Conservation (phyloP, 2,329 filamentous ascomycete genomes). For the Exophiala alcalophila region DNA sequence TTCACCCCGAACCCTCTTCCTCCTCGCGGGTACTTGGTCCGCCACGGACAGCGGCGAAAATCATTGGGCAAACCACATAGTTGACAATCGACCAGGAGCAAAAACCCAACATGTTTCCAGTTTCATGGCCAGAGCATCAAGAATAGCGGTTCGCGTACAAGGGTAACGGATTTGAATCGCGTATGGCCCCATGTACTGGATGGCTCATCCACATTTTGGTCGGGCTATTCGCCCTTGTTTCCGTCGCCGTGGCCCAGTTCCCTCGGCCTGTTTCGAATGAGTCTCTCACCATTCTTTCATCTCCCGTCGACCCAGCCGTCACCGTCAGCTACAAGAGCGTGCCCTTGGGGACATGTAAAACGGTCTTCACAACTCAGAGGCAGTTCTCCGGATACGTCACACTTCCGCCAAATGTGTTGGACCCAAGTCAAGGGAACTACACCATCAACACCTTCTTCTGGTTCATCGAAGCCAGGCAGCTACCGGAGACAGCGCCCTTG, state of each 20-base stretch:
- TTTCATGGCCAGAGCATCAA: too few relatives aligned
- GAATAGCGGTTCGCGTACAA: too few relatives aligned
- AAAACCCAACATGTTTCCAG: too few relatives aligned
- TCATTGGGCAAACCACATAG: too few relatives aligned
- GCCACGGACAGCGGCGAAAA: too few relatives aligned
- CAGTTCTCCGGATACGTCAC: constrained; percentile 70
- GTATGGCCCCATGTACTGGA: constrained; percentile 18
- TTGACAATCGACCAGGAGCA: too few relatives aligned
- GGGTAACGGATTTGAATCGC: too few relatives aligned
- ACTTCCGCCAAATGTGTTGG: constrained; percentile 46
- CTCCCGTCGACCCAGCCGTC: constrained; percentile 59
- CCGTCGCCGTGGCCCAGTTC: constrained; percentile 19
- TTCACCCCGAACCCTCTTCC: too few relatives aligned
- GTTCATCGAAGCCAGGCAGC: constrained; percentile 43
- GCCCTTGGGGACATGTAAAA: constrained; percentile 60
- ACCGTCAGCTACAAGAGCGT: constrained; percentile 66
- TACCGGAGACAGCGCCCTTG: constrained; percentile 47
- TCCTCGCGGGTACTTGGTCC: too few relatives aligned
- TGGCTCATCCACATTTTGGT: constrained; percentile 16
- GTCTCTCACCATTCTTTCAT: constrained; percentile 54
- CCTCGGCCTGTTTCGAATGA: constrained; percentile 20
- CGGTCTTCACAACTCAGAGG: constrained; percentile 62
- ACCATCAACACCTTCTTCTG: constrained; percentile 41
- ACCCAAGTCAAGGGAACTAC: constrained; percentile 35
- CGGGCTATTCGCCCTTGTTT: constrained; percentile 7